Percentiles rank a stretch among this genome's conserved stretches.
phyloP scores from a whole-genome alignment of 1,284 basidiomycete genomes.

The Ceratobasidium theobromae region DNA sequence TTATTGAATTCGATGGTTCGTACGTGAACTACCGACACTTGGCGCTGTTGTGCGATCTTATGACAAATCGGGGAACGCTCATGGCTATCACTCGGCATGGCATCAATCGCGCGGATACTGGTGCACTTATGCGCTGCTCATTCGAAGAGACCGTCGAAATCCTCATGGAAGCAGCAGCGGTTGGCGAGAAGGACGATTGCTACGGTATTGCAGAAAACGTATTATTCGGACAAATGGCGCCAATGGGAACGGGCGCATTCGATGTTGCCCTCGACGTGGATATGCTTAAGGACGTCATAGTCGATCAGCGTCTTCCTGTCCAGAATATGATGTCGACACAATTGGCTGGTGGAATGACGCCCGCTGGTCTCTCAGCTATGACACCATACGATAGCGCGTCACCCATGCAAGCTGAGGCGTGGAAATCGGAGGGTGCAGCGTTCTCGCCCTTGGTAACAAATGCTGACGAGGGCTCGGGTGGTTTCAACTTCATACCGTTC shows the following conservation, averaged over 20 bases:
- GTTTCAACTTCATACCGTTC: slow-evolving; percentile 65
- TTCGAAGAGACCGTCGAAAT: slow-evolving; percentile 99
- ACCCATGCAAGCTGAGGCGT: slow-evolving; percentile 66
- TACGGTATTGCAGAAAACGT: slow-evolving; percentile 98
- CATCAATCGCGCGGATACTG: slow-evolving; percentile 97
- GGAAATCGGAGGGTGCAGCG: slow-evolving; percentile 81
- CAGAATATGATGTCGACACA: slow-evolving; percentile 80
- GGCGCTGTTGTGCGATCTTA: slow-evolving; percentile 93
- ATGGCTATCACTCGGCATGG: slow-evolving; percentile 99
- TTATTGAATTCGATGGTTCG: slow-evolving; percentile 99
- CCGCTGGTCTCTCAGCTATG: slow-evolving; percentile 80
- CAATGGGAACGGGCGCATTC: slow-evolving; percentile 95
- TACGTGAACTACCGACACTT: slow-evolving; percentile 99
- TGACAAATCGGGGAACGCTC: slow-evolving; percentile 93
- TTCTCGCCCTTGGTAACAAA: slow-evolving; percentile 94
- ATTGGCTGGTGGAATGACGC: slow-evolving; percentile 87
- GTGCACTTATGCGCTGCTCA: slow-evolving; percentile 96
- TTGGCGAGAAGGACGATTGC: slow-evolving; percentile 98
- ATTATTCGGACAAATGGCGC: slow-evolving; percentile 97
- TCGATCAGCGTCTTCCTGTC: slow-evolving; percentile 91
- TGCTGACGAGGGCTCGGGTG: slow-evolving; percentile 77
- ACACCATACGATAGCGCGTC: slow-evolving; percentile 94
- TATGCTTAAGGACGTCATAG: slow-evolving; percentile 98
- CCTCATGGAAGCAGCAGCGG: slow-evolving; percentile 96
- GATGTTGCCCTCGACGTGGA: slow-evolving; percentile 96